Conservation (phyloP, 768 basidiomycete species). For the Hebeloma cylindrosporum region DNA sequence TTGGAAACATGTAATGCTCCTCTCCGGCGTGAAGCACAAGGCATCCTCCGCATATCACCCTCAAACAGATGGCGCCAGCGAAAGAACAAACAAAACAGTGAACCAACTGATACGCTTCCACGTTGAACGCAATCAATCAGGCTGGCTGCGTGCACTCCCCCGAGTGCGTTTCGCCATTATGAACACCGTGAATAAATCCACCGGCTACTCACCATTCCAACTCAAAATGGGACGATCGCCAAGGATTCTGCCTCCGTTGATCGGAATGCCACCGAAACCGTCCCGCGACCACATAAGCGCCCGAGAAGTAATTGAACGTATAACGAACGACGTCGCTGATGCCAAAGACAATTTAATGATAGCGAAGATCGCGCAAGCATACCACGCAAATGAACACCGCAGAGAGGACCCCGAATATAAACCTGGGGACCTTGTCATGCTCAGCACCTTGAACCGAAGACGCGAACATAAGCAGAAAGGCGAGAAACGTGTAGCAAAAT, state of each 20-base stretch:
- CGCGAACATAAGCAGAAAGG: constrained; percentile 26
- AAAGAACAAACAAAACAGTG: constrained; percentile 31
- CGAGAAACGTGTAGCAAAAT: constrained; percentile 32
- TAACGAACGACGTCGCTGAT: constrained; percentile 12
- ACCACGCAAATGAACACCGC: constrained; percentile 9
- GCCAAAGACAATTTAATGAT: constrained; percentile 24
- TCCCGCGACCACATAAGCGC: not conserved
- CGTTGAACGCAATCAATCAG: constrained; percentile 29
- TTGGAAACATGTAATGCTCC: no score
- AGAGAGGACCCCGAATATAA: not conserved
- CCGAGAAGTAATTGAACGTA: constrained; percentile 1
- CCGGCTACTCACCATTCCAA: constrained; percentile 33
- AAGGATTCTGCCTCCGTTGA: constrained; percentile 7
- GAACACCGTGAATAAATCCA: constrained; percentile 28
- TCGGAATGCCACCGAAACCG: not conserved
- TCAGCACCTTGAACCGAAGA: constrained; percentile 26
- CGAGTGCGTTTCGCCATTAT: constrained; percentile 31
- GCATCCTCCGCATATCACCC: constrained; percentile 29
- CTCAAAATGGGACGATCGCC: constrained; percentile 25
- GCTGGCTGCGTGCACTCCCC: constrained; percentile 29
- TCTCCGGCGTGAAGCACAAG: no score
- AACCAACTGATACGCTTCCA: constrained; percentile 27
- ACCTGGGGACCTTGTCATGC: constrained; percentile 13
- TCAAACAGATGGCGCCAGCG: constrained; percentile 33
- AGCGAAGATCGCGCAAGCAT: constrained; percentile 18